Base-by-base conservation (phyloP, 2,329 filamentous ascomycete species). In the Penicillium sp. region DNA sequence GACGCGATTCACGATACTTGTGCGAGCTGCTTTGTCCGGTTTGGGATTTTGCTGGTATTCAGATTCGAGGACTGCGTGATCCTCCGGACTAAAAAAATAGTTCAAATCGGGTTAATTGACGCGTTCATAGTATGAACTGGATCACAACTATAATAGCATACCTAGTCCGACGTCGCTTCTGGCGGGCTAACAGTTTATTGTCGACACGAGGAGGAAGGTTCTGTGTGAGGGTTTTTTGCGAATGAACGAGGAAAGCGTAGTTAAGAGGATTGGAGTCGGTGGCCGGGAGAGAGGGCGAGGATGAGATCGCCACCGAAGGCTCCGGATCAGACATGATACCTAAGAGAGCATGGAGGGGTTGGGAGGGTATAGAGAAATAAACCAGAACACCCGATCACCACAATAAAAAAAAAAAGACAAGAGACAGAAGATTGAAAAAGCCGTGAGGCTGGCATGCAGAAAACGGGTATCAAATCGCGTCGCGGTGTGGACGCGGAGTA, bases 11-110 rank as follows among this genome's bases (percentile, higher is more conserved):
- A 95, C 91, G 63, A 97, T 92, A 58, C 88, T 87, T 47, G 90
- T 83, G 78, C 93, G 90, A 75, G 91, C 89, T 56, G 87, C 84
- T 78, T 96, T 97, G 79, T 96, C 93, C 35, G 93, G 93, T 75
- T 96, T 97, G 7, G 91, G 86, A 73, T 97, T 95, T 61, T 82
- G 84, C 67, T 85, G 83, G 72, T 96, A 97, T 58, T 93, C 91
- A 37, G 89, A 84, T 76, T 97, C 93, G 60, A 97, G 86, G 53
- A 95, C 85, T 52, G 88, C 85, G 79, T 96, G 93, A 78, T 97
- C 93, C 76, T 93, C 89, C 41, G 90, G 88, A 71, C 91, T 96
- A 64, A 9, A 40, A 40, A 15, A 52, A 56, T 63, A 61, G n/a
- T 8, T 48, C 43, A 41, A 25, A 47, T 60, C 29, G 42, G 62